phyloP scores from a whole-genome alignment of 805 yeast species.

The Schizosaccharomyces cryophilus region DNA sequence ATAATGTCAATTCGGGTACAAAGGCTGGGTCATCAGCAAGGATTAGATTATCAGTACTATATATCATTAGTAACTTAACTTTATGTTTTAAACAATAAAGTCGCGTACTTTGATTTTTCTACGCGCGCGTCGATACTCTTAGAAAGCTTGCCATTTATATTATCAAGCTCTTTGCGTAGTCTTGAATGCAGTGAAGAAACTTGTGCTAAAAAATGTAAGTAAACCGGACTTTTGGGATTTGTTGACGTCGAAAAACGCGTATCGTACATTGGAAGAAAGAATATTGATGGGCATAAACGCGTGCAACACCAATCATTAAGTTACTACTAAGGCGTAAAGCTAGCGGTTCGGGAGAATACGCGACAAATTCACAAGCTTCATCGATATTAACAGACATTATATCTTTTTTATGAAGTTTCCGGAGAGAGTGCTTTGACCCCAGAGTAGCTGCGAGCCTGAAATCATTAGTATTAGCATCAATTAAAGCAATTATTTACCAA shows the following conservation, averaged over 20 bases:
- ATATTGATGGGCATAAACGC: slow-evolving; percentile 9
- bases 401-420: slow-evolving; percentile 9
- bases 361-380: slow-evolving; percentile 7
- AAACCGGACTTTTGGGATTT: too few relatives aligned
- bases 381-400: slow-evolving; percentile 9
- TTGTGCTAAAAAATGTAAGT: neutral
- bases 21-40: neutral
- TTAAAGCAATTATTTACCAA: neutral
- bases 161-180: neutral
- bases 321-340: slow-evolving; percentile 11
- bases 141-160: neutral
- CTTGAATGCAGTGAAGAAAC: neutral
- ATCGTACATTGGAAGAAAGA: slow-evolving; percentile 5
- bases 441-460: slow-evolving; percentile 10
- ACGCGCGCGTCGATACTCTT: neutral
- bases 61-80: neutral
- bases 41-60: neutral
- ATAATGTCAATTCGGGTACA: neutral
- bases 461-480: neutral
- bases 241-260: too few relatives aligned
- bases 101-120: neutral
- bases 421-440: slow-evolving; percentile 9
- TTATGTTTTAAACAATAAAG: neutral
- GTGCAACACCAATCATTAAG: slow-evolving; percentile 8
- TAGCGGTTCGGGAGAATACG: slow-evolving; percentile 10